Evolutionary conservation across 129 eudicot species (phyloP).

Genomic region (Centella asiatica): DNA sequence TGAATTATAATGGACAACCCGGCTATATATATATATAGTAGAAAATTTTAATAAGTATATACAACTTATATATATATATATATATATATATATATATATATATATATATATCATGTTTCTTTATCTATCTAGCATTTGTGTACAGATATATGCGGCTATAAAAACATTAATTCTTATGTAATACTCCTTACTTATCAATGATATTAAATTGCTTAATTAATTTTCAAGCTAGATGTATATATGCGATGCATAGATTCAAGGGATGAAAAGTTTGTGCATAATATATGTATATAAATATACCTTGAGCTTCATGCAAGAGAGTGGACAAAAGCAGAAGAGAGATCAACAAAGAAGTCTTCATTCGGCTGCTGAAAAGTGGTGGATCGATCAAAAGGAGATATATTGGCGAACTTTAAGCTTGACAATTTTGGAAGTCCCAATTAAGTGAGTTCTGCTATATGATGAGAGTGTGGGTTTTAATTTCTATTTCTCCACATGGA

Average conservation of each 20-base stretch:
- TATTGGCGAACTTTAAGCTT: background rate
- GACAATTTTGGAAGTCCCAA: background rate
- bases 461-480: too few species aligned
- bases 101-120: too few species aligned
- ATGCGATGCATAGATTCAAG: too few species aligned
- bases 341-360: background rate
- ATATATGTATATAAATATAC: slow-evolving; percentile 22
- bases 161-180: too few species aligned
- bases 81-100: background rate
- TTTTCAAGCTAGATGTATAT: background rate
- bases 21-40: too few species aligned
- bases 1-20: background rate
- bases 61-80: background rate
- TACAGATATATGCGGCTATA: slow-evolving; percentile 33
- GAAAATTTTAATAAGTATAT: too few species aligned
- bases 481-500: too few species aligned
- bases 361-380: background rate
- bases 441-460: too few species aligned
- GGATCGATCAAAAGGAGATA: background rate
- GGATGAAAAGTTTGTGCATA: background rate
- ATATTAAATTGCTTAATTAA: background rate
- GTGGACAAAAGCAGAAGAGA: slow-evolving; percentile 20
- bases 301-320: slow-evolving; percentile 48
- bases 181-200: background rate
- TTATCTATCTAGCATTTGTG: slow-evolving; percentile 11